Evolutionary conservation across 441 rosid species (phyloP).

Genomic region (Euphorbia schlechtendalii): DNA sequence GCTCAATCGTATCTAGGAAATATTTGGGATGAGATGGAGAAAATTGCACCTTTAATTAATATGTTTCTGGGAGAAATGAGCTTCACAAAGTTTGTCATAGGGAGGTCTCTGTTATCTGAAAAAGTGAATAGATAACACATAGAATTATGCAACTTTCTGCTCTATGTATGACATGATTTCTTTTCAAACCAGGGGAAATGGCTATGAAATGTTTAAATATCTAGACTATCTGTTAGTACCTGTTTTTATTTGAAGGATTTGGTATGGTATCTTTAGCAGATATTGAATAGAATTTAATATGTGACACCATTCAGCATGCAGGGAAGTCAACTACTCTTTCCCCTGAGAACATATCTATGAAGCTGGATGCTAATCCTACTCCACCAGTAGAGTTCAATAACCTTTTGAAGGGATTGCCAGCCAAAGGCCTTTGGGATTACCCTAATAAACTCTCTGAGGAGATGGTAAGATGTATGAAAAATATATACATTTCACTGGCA

Average conservation of each 20-base stretch:
- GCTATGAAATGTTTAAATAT: no score
- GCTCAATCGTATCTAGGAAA: no score
- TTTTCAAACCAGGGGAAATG: no score
- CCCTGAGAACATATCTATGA: slow-evolving; percentile 24
- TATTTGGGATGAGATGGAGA: no score
- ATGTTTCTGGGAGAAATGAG: no score
- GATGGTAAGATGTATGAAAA: slow-evolving; percentile 63
- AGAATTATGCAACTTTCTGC: no score
- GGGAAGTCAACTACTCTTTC: slow-evolving; percentile 23
- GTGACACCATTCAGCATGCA: slow-evolving; percentile 32
- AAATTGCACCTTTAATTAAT: no score
- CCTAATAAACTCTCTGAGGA: slow-evolving; percentile 61
- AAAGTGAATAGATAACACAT: no score
- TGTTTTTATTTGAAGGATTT: not conserved
- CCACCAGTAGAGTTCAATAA: slow-evolving; percentile 28
- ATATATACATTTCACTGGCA: slow-evolving; percentile 48
- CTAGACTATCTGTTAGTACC: not conserved
- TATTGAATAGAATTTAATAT: slow-evolving; percentile 4
- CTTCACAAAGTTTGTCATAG: no score
- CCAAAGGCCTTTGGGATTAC: slow-evolving; percentile 41
- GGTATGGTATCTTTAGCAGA: not conserved
- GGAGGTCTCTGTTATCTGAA: no score
- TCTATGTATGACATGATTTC: no score
- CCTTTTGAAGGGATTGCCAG: slow-evolving; percentile 40
- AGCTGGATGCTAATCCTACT: slow-evolving; percentile 23